Percentiles rank a stretch among this genome's conserved stretches.
phyloP scores from a whole-genome alignment of 805 yeast species.

The Myxozyma lipomycoides region DNA sequence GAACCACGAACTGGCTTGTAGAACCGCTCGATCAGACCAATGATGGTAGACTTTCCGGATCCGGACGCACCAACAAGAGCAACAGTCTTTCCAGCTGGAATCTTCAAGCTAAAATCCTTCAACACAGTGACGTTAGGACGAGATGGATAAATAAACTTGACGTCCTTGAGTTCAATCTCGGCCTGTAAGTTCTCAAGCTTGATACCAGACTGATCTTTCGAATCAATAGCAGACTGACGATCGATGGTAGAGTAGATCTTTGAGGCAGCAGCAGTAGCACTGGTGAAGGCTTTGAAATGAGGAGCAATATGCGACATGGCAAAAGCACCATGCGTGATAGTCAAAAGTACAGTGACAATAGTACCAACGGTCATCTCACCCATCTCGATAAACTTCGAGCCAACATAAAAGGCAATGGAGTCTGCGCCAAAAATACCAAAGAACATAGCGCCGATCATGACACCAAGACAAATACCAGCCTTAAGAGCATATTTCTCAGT shows the following conservation, averaged over 20 bases:
- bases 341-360: conserved; percentile 31
- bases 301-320: conserved; percentile 43
- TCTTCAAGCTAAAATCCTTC: conserved; percentile 66
- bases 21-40: conserved; percentile 80
- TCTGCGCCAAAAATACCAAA: conserved; percentile 29
- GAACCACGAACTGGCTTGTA: conserved; percentile 75
- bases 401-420: conserved; percentile 33
- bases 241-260: conserved; percentile 42
- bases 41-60: conserved; percentile 87
- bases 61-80: conserved; percentile 97
- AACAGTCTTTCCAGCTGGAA: conserved; percentile 85
- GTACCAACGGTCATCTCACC: conserved; percentile 28
- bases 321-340: conserved; percentile 44
- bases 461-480: conserved; percentile 24
- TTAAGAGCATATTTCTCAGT: conserved; percentile 29
- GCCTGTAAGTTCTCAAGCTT: conserved; percentile 42
- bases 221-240: conserved; percentile 40
- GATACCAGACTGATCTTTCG: conserved; percentile 29
- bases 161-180: conserved; percentile 76
- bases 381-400: conserved; percentile 28
- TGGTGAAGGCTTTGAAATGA: conserved; percentile 38
- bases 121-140: conserved; percentile 78
- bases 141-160: conserved; percentile 79
- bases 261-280: conserved; percentile 41
- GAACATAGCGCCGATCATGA: conserved; percentile 35